Conservation (phyloP, 2,329 filamentous ascomycete species). For the Ascochyta pisi region DNA sequence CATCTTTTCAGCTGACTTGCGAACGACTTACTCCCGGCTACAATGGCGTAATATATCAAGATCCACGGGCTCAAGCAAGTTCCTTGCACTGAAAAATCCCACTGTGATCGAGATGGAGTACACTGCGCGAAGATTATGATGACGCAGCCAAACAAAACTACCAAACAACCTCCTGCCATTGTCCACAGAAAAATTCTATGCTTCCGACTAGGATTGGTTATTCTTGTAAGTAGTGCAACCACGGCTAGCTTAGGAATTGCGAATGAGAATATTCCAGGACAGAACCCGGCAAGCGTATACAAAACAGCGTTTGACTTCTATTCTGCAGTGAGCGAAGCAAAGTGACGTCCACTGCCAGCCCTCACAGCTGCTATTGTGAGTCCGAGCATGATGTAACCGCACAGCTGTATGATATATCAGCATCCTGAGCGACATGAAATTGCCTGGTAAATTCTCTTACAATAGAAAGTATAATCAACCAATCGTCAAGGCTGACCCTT, state of each 20-base stretch:
- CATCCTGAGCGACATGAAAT: no score
- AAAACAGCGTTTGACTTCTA: slow-evolving; percentile 31
- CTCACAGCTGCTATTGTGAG: no score
- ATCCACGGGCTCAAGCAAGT: slow-evolving; percentile 43
- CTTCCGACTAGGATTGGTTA: slow-evolving; percentile 47
- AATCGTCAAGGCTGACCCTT: no score
- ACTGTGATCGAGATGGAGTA: slow-evolving; percentile 49
- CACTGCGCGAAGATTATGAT: slow-evolving; percentile 55
- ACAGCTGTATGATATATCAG: no score
- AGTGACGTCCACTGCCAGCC: slow-evolving; percentile 2
- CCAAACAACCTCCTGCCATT: slow-evolving; percentile 34
- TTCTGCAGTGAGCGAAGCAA: background rate
- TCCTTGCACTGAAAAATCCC: slow-evolving; percentile 46
- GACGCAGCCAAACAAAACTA: slow-evolving; percentile 47
- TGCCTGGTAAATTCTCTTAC: no score
- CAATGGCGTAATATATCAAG: background rate
- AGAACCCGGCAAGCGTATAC: slow-evolving; percentile 50
- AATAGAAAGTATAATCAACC: no score
- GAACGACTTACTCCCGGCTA: no score
- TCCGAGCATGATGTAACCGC: no score
- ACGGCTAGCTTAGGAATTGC: slow-evolving; percentile 54
- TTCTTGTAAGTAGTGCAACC: slow-evolving; percentile 48
- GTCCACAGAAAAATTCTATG: slow-evolving; percentile 50
- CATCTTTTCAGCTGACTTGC: no score
- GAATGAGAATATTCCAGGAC: slow-evolving; percentile 51